phyloP scores from a whole-genome alignment of 352 stramenopile species.

The Globisporangium parvum region DNA sequence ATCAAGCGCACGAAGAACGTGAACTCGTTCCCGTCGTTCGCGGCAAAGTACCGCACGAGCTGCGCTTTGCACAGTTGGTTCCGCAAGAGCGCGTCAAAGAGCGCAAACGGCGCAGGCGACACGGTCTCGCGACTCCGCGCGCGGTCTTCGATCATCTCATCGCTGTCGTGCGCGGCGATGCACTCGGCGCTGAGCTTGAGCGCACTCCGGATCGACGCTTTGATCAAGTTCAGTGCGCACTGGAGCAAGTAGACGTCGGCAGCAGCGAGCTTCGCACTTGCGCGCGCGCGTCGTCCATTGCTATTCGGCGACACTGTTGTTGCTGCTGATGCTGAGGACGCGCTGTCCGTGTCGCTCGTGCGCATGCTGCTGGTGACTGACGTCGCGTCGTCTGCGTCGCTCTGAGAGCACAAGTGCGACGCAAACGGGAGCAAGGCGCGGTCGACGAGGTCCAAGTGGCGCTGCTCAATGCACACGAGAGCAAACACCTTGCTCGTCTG shows the following conservation, averaged over 20 bases:
- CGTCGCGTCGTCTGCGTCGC: background rate
- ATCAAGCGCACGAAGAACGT: conserved; percentile 66
- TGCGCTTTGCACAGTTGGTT: conserved; percentile 47
- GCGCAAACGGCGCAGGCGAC: conserved; percentile 39
- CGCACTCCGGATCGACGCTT: conserved; percentile 47
- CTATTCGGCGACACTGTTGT: background rate
- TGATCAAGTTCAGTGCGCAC: conserved; percentile 53
- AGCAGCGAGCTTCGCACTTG: background rate
- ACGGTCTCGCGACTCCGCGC: conserved; percentile 20
- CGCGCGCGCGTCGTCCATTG: background rate
- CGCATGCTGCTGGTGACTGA: conserved; percentile 6
- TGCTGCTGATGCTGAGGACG: background rate
- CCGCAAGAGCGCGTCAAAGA: conserved; percentile 38
- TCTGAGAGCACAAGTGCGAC: conserved; percentile 13
- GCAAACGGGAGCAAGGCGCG: conserved; percentile 22
- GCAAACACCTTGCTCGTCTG: conserved; percentile 41
- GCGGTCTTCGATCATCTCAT: conserved; percentile 19
- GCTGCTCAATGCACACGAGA: conserved; percentile 27
- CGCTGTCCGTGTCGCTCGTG: background rate
- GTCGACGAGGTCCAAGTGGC: conserved; percentile 28
- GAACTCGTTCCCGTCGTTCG: conserved; percentile 54
- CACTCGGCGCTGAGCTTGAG: conserved; percentile 65
- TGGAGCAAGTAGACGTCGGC: conserved; percentile 52
- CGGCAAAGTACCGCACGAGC: conserved; percentile 48
- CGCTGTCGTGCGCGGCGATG: conserved; percentile 28